Conservation (phyloP, 345 rosid genomes). For the Ceriops tagal region DNA sequence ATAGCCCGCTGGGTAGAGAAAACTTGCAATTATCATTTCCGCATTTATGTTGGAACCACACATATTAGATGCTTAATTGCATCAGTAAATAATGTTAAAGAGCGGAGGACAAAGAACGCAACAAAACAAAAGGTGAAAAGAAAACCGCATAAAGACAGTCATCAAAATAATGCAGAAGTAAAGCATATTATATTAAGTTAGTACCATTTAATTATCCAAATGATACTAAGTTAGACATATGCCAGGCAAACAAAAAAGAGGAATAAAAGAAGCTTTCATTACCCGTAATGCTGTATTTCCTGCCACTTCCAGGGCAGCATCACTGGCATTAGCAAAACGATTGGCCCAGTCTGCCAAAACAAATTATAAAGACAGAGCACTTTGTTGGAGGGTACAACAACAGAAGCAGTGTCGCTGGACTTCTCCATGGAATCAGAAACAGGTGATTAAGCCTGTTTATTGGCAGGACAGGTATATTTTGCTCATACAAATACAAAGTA, state of each 20-base stretch:
- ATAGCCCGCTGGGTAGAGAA: no score
- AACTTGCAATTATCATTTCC: no score
- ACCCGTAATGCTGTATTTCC: conserved; percentile 83
- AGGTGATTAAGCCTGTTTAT: background rate
- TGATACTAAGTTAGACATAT: no score
- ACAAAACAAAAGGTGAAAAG: background rate
- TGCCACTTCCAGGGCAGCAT: conserved; percentile 87
- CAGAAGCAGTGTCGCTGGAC: background rate
- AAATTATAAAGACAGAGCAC: conserved; percentile 13
- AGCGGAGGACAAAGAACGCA: no score
- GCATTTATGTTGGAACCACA: no score
- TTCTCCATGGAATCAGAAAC: background rate
- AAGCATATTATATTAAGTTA: no score
- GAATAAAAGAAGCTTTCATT: conserved; percentile 9
- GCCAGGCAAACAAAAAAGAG: no score
- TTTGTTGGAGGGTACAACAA: background rate
- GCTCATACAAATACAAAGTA: no score
- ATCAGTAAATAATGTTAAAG: no score
- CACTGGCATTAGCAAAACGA: conserved; percentile 94
- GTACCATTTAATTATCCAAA: no score
- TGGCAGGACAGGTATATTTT: no score
- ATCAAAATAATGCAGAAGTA: background rate
- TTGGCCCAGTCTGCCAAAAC: conserved; percentile 86
- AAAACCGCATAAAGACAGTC: background rate
- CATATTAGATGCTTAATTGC: no score